Percentiles rank a stretch among this genome's conserved stretches.
Conservation (phyloP, 164 flowering plant species). For the Umbilicus rupestris region DNA sequence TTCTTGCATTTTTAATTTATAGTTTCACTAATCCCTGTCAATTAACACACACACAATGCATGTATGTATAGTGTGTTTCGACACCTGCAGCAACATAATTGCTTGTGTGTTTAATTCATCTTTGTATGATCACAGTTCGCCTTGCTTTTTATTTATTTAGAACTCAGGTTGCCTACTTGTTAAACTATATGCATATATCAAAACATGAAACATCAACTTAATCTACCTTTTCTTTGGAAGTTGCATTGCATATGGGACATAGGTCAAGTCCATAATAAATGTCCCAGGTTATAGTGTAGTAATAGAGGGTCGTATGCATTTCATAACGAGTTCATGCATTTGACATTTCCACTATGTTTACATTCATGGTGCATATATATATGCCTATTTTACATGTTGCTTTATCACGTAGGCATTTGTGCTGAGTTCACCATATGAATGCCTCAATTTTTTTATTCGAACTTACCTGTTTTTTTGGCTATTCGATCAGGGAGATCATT, state of each 20-base stretch:
- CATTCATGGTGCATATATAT: neutral
- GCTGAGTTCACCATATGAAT: neutral
- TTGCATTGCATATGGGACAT: neutral
- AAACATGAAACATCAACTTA: neutral
- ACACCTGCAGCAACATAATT: neutral
- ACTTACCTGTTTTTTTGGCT: constrained; percentile 9
- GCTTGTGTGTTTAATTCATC: neutral
- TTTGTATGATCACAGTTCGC: neutral
- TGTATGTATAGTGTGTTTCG: constrained; percentile 42
- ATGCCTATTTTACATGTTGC: neutral
- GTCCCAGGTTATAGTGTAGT: neutral
- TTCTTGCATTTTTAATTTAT: neutral
- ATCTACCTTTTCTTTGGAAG: neutral
- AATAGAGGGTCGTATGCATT: neutral
- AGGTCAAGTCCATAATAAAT: neutral
- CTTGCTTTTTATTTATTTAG: neutral
- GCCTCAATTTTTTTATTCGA: neutral
- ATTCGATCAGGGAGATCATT: constrained; percentile 79
- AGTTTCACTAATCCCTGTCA: neutral
- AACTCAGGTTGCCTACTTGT: neutral
- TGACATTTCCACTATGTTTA: neutral
- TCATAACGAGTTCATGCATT: neutral
- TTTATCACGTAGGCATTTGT: neutral
- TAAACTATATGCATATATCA: neutral
- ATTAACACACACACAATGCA: constrained; percentile 74